Percentiles rank a stretch among this genome's conserved stretches.
Evolutionary conservation across 306 rosid species (phyloP).

Genomic region (Vigna radiata): DNA sequence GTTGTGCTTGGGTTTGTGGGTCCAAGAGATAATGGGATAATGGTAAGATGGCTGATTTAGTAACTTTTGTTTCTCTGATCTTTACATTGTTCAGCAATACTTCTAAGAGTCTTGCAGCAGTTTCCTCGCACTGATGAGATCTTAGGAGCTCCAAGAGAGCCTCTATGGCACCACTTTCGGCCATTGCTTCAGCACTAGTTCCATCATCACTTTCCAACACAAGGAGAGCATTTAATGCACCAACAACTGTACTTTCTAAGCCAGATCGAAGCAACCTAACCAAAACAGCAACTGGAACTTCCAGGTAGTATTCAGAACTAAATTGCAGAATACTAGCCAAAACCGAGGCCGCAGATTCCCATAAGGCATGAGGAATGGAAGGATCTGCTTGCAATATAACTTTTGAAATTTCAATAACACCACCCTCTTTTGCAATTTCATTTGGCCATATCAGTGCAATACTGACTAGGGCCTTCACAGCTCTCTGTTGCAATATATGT

Average conservation of each 20-base stretch:
- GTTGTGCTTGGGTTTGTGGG: conserved; percentile 98
- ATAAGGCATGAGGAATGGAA: conserved; percentile 92
- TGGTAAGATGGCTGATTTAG: conserved; percentile 85
- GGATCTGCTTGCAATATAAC: conserved; percentile 94
- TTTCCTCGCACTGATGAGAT: conserved; percentile 94
- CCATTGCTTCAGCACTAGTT: conserved; percentile 98
- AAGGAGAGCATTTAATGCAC: conserved; percentile 95
- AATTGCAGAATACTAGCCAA: conserved; percentile 89
- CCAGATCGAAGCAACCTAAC: conserved; percentile 98
- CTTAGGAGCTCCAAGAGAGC: conserved; percentile 95
- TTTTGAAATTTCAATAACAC: conserved; percentile 86
- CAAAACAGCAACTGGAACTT: conserved; percentile 95
- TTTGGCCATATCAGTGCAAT: conserved; percentile 93
- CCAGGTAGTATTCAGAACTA: conserved; percentile 94
- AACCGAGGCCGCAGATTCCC: conserved; percentile 99
- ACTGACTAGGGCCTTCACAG: conserved; percentile 94
- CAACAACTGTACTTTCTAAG: conserved; percentile 77
- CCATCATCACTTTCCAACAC: conserved; percentile 96
- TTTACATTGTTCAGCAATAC: conserved; percentile 89
- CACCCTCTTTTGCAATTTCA: conserved; percentile 97
- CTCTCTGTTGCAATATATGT: conserved; percentile 96
- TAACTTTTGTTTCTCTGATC: conserved; percentile 94
- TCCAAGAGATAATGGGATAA: conserved; percentile 97
- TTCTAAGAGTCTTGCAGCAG: conserved; percentile 95
- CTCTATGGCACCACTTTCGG: conserved; percentile 98